Conservation (phyloP, 805 yeast species). For the Cyberlindnera veronae region DNA sequence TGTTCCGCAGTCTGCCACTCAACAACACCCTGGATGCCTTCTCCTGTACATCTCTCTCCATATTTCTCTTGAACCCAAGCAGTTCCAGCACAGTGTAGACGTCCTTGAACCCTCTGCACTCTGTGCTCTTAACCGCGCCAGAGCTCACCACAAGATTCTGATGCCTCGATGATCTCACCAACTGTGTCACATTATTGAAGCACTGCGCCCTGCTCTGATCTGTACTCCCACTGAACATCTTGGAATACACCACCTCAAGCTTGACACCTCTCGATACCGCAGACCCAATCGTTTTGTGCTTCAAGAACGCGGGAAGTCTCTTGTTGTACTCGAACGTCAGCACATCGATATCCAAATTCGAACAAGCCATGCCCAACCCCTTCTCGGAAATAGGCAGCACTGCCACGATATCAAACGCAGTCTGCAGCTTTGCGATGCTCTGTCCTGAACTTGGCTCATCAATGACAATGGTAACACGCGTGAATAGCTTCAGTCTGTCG, state of each 20-base stretch:
- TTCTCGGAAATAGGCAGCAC: conserved; percentile 79
- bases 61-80: conserved; percentile 62
- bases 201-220: conserved; percentile 49
- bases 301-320: conserved; percentile 70
- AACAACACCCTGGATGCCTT: conserved; percentile 63
- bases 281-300: conserved; percentile 79
- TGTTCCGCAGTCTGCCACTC: conserved; percentile 69
- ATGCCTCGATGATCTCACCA: conserved; percentile 76
- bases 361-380: conserved; percentile 69
- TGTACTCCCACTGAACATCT: conserved; percentile 40
- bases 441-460: conserved; percentile 79
- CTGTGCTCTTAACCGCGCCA: conserved; percentile 59
- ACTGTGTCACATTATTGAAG: conserved; percentile 66
- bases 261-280: conserved; percentile 81
- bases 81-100: conserved; percentile 59
- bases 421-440: conserved; percentile 40
- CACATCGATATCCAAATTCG: conserved; percentile 76
- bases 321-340: conserved; percentile 66
- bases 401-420: conserved; percentile 72
- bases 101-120: conserved; percentile 66
- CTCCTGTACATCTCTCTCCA: conserved; percentile 51
- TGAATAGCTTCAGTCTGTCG: conserved; percentile 46
- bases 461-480: conserved; percentile 71
- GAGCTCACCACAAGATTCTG: conserved; percentile 77
- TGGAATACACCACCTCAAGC: conserved; percentile 71